Conservation (phyloP, 2,329 filamentous ascomycete species). For the Dryadomyces quercus-mongolicae region DNA sequence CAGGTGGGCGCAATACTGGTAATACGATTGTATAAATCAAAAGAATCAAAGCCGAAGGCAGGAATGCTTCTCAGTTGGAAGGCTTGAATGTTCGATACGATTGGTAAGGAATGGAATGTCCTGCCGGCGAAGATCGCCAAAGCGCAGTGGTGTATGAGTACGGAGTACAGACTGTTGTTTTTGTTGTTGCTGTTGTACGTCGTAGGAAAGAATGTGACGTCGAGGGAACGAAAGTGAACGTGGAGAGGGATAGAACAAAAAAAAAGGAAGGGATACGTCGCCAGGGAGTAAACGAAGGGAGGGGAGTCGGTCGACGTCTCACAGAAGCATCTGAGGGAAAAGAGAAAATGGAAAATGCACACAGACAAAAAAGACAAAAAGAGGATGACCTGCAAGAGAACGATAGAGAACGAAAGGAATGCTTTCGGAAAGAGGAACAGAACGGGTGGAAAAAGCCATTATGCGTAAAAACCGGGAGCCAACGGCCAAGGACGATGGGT, state of each 20-base stretch:
- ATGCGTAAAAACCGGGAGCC: background rate
- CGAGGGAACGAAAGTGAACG: background rate
- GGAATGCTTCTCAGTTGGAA: too few relatives aligned
- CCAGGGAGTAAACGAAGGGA: background rate
- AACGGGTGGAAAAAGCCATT: background rate
- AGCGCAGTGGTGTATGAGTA: too few relatives aligned
- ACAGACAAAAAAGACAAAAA: background rate
- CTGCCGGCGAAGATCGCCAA: too few relatives aligned
- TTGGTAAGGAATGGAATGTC: too few relatives aligned
- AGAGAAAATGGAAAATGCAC: background rate
- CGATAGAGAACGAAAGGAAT: slow-evolving; percentile 1
- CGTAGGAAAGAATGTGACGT: background rate
- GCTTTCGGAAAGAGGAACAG: background rate
- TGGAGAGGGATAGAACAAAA: background rate
- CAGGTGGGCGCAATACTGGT: too few relatives aligned
- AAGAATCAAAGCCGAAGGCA: too few relatives aligned
- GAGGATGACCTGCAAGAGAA: slow-evolving; percentile 7
- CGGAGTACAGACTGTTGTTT: too few relatives aligned
- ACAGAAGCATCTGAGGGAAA: background rate
- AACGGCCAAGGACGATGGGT: background rate
- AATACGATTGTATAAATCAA: too few relatives aligned
- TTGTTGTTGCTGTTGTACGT: too few relatives aligned
- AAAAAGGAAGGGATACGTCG: background rate
- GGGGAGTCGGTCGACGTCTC: slow-evolving; percentile 12
- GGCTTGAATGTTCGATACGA: too few relatives aligned